A percentile compares a stretch with the other conserved stretches of the same genome.
Conservation (phyloP, 2,329 filamentous ascomycete genomes). For the Gnomoniopsis smithogilvyi region DNA sequence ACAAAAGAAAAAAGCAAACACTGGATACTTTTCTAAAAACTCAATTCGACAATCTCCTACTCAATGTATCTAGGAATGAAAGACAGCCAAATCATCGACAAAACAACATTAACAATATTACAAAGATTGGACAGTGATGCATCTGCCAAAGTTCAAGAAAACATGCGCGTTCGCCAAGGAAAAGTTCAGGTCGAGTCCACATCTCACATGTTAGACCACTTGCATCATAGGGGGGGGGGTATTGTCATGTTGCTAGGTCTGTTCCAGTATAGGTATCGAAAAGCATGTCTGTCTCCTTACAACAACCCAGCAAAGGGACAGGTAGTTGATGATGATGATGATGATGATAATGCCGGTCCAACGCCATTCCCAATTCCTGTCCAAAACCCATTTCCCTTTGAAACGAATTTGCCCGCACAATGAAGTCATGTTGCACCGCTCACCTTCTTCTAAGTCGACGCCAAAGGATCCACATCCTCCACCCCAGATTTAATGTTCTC, state of each 20-base stretch:
- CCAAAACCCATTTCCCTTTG: conserved; percentile 4
- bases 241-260: conserved; percentile 11
- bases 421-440: conserved; percentile 7
- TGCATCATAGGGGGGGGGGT: not conserved
- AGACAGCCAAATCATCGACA: not conserved
- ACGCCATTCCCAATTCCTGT: conserved; percentile 16
- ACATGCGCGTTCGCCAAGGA: too few relatives aligned
- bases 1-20: not conserved
- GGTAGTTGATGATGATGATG: not conserved
- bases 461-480: conserved; percentile 66
- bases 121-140: too few relatives aligned
- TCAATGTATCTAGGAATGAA: not conserved
- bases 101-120: too few relatives aligned
- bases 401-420: conserved; percentile 9
- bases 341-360: conserved; percentile 8
- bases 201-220: not conserved
- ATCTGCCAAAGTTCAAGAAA: too few relatives aligned
- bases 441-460: conserved; percentile 29
- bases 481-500: conserved; percentile 58
- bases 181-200: not conserved
- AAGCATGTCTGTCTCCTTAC: conserved; percentile 16
- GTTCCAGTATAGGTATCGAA: conserved; percentile 20
- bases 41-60: not conserved
- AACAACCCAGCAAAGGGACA: conserved; percentile 16
- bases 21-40: not conserved